Evolutionary conservation across 2,329 filamentous ascomycete species (phyloP).

Genomic region (Pyrenochaeta sp.): DNA sequence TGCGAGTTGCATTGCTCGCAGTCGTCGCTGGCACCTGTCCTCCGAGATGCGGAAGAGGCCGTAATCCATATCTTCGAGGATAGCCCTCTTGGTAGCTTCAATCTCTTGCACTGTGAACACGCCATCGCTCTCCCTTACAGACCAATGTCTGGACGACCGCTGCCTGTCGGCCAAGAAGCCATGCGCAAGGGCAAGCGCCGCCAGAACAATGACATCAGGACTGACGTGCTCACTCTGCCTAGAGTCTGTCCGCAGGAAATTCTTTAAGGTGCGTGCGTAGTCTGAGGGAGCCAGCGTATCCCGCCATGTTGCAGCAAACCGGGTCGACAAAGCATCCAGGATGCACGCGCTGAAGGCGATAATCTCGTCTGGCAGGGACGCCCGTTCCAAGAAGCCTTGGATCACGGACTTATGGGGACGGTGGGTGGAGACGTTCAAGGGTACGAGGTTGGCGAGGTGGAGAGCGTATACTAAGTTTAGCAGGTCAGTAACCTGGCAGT

Average conservation of each 20-base stretch:
- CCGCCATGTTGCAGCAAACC: conserved; percentile 43
- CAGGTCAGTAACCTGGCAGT: conserved; percentile 23
- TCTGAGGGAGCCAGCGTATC: conserved; percentile 28
- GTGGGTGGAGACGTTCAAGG: conserved; percentile 38
- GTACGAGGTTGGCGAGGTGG: conserved; percentile 47
- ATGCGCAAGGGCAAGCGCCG: conserved; percentile 45
- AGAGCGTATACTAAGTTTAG: conserved; percentile 43
- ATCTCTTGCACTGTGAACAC: conserved; percentile 40
- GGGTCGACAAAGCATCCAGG: conserved; percentile 43
- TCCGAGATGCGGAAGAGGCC: conserved; percentile 44
- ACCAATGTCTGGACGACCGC: conserved; percentile 44
- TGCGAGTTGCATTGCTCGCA: conserved; percentile 39
- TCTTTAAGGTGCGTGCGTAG: conserved; percentile 18
- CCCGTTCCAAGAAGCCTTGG: conserved; percentile 37
- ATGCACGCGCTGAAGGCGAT: conserved; percentile 49
- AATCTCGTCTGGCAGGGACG: conserved; percentile 42
- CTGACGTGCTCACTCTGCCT: conserved; percentile 22
- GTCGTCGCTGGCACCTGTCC: conserved; percentile 40
- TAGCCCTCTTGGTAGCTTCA: conserved; percentile 40
- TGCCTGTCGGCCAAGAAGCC: conserved; percentile 43
- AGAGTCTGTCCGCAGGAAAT: conserved; percentile 22
- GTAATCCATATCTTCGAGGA: conserved; percentile 49
- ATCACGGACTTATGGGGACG: conserved; percentile 36
- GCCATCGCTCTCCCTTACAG: conserved; percentile 29
- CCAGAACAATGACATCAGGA: conserved; percentile 46